These are phyloP conservation scores for Agroathelia rolfsii DNA, from an alignment of 1,284 basidiomycete genomes.

Conservation along the genomic window DNA sequence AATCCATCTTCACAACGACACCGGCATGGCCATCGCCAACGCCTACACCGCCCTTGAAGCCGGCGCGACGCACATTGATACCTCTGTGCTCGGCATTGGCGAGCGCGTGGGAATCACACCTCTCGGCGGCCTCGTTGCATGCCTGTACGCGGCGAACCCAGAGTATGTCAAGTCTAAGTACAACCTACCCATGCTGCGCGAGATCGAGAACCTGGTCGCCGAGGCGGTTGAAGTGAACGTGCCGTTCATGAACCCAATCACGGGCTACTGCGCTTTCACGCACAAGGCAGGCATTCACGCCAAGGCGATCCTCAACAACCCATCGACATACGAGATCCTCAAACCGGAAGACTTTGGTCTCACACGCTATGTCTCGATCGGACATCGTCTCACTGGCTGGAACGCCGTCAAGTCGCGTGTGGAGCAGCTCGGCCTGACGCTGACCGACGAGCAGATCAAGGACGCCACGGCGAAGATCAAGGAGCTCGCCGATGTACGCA, in stretches of 20 bases:
- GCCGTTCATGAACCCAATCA: slow-evolving; percentile 94
- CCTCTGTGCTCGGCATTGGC: slow-evolving; percentile 93
- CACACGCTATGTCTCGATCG: slow-evolving; percentile 72
- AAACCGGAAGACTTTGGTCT: slow-evolving; percentile 75
- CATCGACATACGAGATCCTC: slow-evolving; percentile 95
- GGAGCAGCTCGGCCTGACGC: slow-evolving; percentile 59
- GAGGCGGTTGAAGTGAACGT: slow-evolving; percentile 98
- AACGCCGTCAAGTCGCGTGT: slow-evolving; percentile 76
- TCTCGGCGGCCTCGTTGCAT: slow-evolving; percentile 93
- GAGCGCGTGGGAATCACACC: slow-evolving; percentile 99
- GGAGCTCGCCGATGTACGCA: slow-evolving; percentile 70
- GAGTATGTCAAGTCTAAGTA: slow-evolving; percentile 99
- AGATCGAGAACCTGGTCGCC: slow-evolving; percentile 98
- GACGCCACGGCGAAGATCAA: slow-evolving; percentile 77
- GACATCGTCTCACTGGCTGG: slow-evolving; percentile 64
- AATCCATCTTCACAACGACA: slow-evolving; percentile 98
- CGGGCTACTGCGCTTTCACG: slow-evolving; percentile 99
- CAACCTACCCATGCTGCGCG: slow-evolving; percentile 93
- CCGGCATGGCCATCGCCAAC: slow-evolving; percentile 96
- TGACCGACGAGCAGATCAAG: slow-evolving; percentile 57
- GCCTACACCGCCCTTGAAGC: slow-evolving; percentile 98
- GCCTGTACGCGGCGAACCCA: slow-evolving; percentile 92
- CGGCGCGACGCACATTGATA: slow-evolving; percentile 98
- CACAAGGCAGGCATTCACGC: slow-evolving; percentile 99
- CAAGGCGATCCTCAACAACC: slow-evolving; percentile 99